Evolutionary conservation across 192 early-diverging fungal genomes (phyloP), one percentile per base, ranked within the genome.

Genomic region (Jimgerdemannia flammicorona): DNA sequence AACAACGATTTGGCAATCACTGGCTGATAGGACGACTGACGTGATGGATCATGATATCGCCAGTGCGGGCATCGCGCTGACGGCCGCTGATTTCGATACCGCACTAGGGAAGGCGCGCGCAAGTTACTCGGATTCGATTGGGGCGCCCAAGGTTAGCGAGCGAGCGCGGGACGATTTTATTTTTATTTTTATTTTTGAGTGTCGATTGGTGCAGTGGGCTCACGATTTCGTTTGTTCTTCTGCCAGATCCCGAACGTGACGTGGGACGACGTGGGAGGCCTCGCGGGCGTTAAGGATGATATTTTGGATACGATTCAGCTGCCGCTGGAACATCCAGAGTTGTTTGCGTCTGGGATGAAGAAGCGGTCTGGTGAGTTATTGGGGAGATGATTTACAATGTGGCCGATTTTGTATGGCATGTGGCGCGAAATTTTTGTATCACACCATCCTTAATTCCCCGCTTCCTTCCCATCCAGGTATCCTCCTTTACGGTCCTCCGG

Each of bases 241-340:
- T 79, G 86, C 4, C 65, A 82, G 89, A 99, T 99, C 72, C 98
- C 98, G 7, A 96, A 93, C 70, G 97, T 99, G 66, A 94, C 93
- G 19, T 99, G 98, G 95, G 96, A 98, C 70, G 98, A 99, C 79
- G 94, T 99, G 41, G 98, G 98, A 67, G 98, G 98, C 18, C 81
- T 99, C 64, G 90, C 92, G 3, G 90, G 94, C 66, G 96, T 98
- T 44, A 98, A 98, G 79, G 89, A 93, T 72, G 92, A 93, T 74
- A 96, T 99, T 75, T 76, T 96, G 64, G 98, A 99, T 76, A 99
- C 97, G 0, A 97, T 99, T 71, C 93, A 99, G 67, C 85, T 99
- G 44, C 98, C 98, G 6, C 81, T 99, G 74, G 93, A 95, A 75
- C 94, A 96, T 72, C 98, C 98, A 4, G 95, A 99, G 70, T 87